Conservation (phyloP, 2,329 filamentous ascomycete species). For the Rhynchosporium secalis region DNA sequence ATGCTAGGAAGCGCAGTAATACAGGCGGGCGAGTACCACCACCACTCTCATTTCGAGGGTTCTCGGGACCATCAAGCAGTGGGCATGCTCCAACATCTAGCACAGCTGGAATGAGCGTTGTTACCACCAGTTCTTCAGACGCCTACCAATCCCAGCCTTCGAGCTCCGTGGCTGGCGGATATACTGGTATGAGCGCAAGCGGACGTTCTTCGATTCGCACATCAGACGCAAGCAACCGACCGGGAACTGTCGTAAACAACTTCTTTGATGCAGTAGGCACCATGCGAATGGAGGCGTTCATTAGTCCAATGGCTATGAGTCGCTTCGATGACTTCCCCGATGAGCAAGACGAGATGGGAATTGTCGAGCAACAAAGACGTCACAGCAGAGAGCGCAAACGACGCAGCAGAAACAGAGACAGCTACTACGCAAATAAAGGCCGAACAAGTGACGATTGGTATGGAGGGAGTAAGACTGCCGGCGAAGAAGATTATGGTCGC, state of each 20-base stretch:
- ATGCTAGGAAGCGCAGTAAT: constrained; percentile 86
- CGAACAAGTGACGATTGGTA: constrained; percentile 51
- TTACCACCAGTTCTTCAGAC: constrained; percentile 61
- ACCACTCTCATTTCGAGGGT: constrained; percentile 74
- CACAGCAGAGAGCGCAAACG: constrained; percentile 35
- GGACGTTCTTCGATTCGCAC: constrained; percentile 39
- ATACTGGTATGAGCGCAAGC: constrained; percentile 48
- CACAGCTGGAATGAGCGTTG: constrained; percentile 57
- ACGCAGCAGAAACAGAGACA: constrained; percentile 36
- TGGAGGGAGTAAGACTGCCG: constrained; percentile 47
- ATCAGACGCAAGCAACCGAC: constrained; percentile 37
- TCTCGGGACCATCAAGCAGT: constrained; percentile 48
- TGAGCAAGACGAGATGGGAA: constrained; percentile 39
- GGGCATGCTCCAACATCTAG: constrained; percentile 50
- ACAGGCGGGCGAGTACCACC: constrained; percentile 74
- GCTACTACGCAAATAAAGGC: constrained; percentile 33
- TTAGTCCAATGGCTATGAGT: constrained; percentile 57
- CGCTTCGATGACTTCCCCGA: constrained; percentile 38
- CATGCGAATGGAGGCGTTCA: constrained; percentile 96
- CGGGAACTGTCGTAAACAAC: constrained; percentile 40
- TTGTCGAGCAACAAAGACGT: constrained; percentile 33
- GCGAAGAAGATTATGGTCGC: constrained; percentile 54
- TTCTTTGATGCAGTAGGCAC: constrained; percentile 91
- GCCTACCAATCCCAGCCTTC: constrained; percentile 57
- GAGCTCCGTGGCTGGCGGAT: constrained; percentile 40